Percentiles rank a stretch among this genome's conserved stretches.
phyloP scores from a whole-genome alignment of 2,329 filamentous ascomycete genomes.

The Cladosporium phlei region DNA sequence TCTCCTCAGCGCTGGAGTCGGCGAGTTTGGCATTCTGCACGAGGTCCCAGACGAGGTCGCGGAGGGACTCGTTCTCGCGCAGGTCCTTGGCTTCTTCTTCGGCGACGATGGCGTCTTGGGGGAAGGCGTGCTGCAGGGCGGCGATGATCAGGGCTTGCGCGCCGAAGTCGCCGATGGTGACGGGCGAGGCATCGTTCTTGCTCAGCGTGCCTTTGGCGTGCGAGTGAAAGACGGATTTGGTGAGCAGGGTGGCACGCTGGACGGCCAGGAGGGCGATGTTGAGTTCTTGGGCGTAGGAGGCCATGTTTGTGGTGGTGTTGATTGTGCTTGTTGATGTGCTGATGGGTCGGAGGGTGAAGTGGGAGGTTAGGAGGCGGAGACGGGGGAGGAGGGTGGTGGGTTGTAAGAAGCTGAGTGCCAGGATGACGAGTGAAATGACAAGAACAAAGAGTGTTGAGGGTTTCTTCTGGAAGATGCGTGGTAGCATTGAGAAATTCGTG shows the following conservation, averaged over 20 bases:
- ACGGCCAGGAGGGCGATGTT: slow-evolving; percentile 82
- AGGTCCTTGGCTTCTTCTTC: slow-evolving; percentile 88
- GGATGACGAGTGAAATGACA: slow-evolving; percentile 30
- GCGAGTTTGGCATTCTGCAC: slow-evolving; percentile 68
- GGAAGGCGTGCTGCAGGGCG: slow-evolving; percentile 85
- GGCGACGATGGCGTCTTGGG: slow-evolving; percentile 82
- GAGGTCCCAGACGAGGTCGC: slow-evolving; percentile 76
- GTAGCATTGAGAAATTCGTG: slow-evolving; percentile 12
- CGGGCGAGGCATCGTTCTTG: slow-evolving; percentile 93
- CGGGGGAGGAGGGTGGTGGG: slow-evolving; percentile 36
- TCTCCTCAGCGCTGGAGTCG: slow-evolving; percentile 59
- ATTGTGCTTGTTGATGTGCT: slow-evolving; percentile 10
- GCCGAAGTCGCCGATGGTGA: slow-evolving; percentile 96
- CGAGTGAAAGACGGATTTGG: slow-evolving; percentile 74
- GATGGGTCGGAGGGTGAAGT: slow-evolving; percentile 18
- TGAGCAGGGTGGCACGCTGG: slow-evolving; percentile 72
- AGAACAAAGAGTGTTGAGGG: slow-evolving; percentile 10
- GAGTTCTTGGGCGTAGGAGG: slow-evolving; percentile 69
- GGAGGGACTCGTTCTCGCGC: slow-evolving; percentile 63
- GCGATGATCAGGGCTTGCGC: slow-evolving; percentile 94
- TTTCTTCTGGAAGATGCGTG: background rate
- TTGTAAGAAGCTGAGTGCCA: slow-evolving; percentile 39
- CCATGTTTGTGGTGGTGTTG: slow-evolving; percentile 28
- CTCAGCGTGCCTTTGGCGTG: slow-evolving; percentile 91
- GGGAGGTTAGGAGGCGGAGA: slow-evolving; percentile 36